phyloP scores from a whole-genome alignment of 768 basidiomycete genomes.

The Auricularia cornea region DNA sequence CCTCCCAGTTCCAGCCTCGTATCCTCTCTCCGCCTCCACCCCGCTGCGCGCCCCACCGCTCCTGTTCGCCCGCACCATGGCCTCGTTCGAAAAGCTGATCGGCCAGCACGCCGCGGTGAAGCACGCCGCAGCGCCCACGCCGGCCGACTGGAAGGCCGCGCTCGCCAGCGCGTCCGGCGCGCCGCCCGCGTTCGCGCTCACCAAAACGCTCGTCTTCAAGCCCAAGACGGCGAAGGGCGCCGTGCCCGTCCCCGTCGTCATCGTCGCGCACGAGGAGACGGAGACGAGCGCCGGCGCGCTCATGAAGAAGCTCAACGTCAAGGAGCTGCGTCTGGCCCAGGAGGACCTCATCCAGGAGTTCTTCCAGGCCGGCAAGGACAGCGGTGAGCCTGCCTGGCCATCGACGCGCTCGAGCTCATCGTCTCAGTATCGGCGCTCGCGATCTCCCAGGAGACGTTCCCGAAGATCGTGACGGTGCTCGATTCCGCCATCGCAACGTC shows the following conservation, averaged over 20 bases:
- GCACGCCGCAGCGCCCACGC: conserved; percentile 60
- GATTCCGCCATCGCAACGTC: conserved; percentile 73
- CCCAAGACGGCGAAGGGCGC: conserved; percentile 92
- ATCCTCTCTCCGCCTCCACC: background rate
- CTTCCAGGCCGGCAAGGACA: conserved; percentile 77
- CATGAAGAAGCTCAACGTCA: conserved; percentile 72
- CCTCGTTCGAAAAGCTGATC: background rate
- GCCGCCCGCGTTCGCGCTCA: conserved; percentile 47
- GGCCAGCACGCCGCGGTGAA: conserved; percentile 28
- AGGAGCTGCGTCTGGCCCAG: conserved; percentile 78
- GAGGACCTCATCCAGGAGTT: conserved; percentile 83
- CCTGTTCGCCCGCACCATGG: background rate
- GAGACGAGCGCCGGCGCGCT: conserved; percentile 72
- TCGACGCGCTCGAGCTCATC: conserved; percentile 1
- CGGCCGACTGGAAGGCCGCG: conserved; percentile 68
- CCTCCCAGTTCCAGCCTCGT: too few species aligned
- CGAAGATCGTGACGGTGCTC: conserved; percentile 65
- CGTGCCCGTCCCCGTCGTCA: conserved; percentile 74
- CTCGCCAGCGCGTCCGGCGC: conserved; percentile 46
- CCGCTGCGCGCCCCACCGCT: background rate
- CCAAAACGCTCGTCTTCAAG: conserved; percentile 91
- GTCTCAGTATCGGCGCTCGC: conserved; percentile 71
- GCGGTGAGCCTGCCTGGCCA: conserved; percentile 45
- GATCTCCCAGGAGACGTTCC: conserved; percentile 54
- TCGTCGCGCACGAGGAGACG: conserved; percentile 78